Percentiles rank a stretch among this genome's conserved stretches.
phyloP scores from a whole-genome alignment of 73 alveolate genomes.

The Paramecium primaurelia region DNA sequence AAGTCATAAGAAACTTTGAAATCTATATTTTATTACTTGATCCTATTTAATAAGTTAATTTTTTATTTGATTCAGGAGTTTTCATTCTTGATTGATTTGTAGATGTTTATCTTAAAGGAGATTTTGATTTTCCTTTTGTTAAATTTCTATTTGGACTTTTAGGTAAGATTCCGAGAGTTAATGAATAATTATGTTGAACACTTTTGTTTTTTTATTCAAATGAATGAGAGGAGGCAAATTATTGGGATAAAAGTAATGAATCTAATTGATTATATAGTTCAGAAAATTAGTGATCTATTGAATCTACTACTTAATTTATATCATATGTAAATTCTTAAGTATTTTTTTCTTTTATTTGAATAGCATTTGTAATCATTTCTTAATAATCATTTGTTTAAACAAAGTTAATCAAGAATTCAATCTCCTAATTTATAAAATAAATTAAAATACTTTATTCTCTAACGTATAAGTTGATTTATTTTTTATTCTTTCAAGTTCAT shows the following conservation, averaged over 20 bases:
- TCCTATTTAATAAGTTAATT: background rate
- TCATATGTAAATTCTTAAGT: background rate
- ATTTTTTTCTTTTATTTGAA: background rate
- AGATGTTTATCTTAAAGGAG: slow-evolving; percentile 1
- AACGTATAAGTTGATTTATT: background rate
- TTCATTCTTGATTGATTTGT: slow-evolving; percentile 10
- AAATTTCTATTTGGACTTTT: background rate
- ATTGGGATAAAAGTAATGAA: background rate
- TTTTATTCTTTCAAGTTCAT: slow-evolving; percentile 16
- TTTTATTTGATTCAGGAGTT: slow-evolving; percentile 20
- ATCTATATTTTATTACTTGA: background rate
- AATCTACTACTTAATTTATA: background rate
- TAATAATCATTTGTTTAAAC: background rate
- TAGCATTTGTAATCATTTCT: background rate
- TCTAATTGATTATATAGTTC: background rate
- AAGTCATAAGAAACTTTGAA: background rate
- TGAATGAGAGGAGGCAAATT: background rate
- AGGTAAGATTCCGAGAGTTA: background rate
- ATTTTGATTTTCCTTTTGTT: background rate
- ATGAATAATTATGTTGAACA: background rate
- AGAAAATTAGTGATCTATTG: background rate
- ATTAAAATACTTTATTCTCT: background rate
- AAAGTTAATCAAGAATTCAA: background rate
- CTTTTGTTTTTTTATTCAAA: background rate
- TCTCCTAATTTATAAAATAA: background rate